Evolutionary conservation across 768 basidiomycete species (phyloP).

Genomic region (Panaeolus cyanescens): DNA sequence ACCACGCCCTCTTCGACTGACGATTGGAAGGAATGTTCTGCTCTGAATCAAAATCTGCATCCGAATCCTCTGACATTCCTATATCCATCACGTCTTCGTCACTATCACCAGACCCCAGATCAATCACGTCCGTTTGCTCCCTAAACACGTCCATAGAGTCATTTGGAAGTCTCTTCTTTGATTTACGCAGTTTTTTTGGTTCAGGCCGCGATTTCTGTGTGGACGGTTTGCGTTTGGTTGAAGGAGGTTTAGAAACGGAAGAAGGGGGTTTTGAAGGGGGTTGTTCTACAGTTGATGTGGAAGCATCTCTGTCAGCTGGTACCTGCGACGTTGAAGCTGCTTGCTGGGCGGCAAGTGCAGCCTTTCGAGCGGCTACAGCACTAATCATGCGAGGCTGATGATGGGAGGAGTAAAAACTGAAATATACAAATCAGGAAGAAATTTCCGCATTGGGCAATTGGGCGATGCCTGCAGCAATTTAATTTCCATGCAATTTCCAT

Average conservation of each 20-base stretch:
- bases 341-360: conserved; percentile 41
- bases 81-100: conserved; percentile 20
- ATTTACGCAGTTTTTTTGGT: conserved; percentile 15
- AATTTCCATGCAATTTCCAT: too few species aligned
- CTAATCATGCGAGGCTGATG: conserved; percentile 52
- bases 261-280: conserved; percentile 3
- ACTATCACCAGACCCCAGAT: conserved; percentile 39
- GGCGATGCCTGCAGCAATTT: too few species aligned
- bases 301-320: conserved; percentile 4
- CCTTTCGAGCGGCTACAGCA: conserved; percentile 73
- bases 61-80: conserved; percentile 14
- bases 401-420: not conserved
- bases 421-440: not conserved
- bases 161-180: conserved; percentile 29
- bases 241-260: conserved; percentile 5
- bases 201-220: conserved; percentile 18
- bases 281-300: not conserved
- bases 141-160: conserved; percentile 31
- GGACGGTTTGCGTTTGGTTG: conserved; percentile 49
- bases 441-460: not conserved
- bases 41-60: conserved; percentile 5
- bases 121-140: conserved; percentile 38
- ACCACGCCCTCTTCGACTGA: conserved; percentile 48
- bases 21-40: conserved; percentile 3
- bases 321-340: conserved; percentile 12